These are phyloP conservation scores for Mycena alexandri DNA, from an alignment of 768 basidiomycete genomes.

Conservation along the genomic window DNA sequence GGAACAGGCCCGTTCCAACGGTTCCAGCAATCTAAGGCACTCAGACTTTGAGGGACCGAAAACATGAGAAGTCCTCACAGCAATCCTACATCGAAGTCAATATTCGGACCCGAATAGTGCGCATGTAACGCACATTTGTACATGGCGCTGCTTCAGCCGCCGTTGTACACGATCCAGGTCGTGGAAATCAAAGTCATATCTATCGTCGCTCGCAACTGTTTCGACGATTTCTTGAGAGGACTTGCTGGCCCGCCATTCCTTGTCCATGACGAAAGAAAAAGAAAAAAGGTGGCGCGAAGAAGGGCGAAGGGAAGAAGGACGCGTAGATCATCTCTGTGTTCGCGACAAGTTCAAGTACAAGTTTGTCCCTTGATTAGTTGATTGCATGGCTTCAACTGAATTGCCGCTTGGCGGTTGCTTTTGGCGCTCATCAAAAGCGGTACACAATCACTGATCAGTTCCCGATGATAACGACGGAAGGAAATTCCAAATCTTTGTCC, in stretches of 20 bases:
- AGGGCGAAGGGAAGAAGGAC: constrained; percentile 22
- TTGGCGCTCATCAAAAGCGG: too few species aligned
- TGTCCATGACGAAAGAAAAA: constrained; percentile 30
- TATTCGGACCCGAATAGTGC: neutral
- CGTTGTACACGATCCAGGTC: constrained; percentile 81
- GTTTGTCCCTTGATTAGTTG: too few species aligned
- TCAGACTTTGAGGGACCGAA: neutral
- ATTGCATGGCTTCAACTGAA: too few species aligned
- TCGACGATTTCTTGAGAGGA: constrained; percentile 39
- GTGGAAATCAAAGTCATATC: constrained; percentile 67
- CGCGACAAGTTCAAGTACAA: constrained; percentile 1
- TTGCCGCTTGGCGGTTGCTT: too few species aligned
- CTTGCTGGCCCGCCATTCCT: constrained; percentile 38
- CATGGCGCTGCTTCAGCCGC: constrained; percentile 81
- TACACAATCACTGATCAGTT: too few species aligned
- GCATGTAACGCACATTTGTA: constrained; percentile 70
- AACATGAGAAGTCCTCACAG: constrained; percentile 55
- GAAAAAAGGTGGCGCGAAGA: constrained; percentile 20
- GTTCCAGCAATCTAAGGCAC: constrained; percentile 74
- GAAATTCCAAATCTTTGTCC: too few species aligned
- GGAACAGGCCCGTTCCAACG: constrained; percentile 80
- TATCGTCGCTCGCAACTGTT: constrained; percentile 38
- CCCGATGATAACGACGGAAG: too few species aligned
- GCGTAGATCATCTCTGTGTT: neutral
- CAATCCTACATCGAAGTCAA: constrained; percentile 60